Evolutionary conservation across 768 basidiomycete genomes (phyloP).

Genomic region (Termitomyces sp.): DNA sequence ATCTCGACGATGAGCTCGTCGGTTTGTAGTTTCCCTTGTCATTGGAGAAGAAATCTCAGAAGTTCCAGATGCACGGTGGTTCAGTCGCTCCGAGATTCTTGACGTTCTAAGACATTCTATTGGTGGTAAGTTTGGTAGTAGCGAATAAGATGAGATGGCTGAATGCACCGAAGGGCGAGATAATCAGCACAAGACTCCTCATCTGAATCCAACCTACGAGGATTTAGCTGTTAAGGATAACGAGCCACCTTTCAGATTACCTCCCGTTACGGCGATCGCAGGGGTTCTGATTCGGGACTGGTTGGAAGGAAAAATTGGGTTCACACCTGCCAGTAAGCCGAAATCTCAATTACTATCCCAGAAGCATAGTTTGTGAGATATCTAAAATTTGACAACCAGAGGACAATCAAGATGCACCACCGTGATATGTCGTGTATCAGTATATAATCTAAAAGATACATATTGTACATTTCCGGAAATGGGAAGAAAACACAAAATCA

Average conservation of each 20-base stretch:
- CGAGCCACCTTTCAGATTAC: conserved; percentile 64
- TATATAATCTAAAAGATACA: conserved; percentile 6
- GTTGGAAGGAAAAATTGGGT: conserved; percentile 54
- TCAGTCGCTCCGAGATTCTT: conserved; percentile 66
- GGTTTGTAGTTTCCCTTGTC: conserved; percentile 37
- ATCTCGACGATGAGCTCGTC: conserved; percentile 94
- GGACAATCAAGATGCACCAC: not conserved
- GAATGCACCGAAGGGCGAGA: conserved; percentile 32
- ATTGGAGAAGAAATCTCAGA: not conserved
- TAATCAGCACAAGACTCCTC: conserved; percentile 12
- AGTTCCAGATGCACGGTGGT: conserved; percentile 80
- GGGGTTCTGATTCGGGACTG: conserved; percentile 84
- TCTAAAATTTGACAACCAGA: not conserved
- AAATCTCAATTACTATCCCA: not conserved
- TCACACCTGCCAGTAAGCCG: conserved; percentile 16
- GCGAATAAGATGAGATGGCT: conserved; percentile 46
- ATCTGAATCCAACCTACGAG: conserved; percentile 12
- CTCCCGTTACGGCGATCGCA: conserved; percentile 71
- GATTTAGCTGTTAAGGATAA: conserved; percentile 20
- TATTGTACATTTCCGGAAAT: conserved; percentile 9
- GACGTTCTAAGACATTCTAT: conserved; percentile 51
- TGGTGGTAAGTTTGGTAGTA: conserved; percentile 41
- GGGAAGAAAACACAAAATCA: not conserved
- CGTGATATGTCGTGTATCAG: not conserved
- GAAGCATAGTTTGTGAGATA: conserved; percentile 5